phyloP scores from a whole-genome alignment of 345 rosid species.

The Eutrema yunnanense region DNA sequence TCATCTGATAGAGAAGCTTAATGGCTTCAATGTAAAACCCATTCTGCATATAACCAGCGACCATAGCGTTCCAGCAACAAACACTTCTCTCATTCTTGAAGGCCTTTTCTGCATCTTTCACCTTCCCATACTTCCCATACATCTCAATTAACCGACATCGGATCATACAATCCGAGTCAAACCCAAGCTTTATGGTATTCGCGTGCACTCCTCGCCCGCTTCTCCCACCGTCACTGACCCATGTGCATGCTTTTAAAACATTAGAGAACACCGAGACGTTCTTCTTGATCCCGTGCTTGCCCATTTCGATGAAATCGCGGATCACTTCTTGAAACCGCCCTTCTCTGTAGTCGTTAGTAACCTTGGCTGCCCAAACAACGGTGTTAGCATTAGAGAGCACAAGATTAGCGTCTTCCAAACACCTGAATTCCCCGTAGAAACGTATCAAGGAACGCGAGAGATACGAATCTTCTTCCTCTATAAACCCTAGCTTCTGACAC shows the following conservation, averaged over 20 bases:
- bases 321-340: constrained; percentile 38
- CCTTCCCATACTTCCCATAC: constrained; percentile 52
- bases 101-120: constrained; percentile 42
- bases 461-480: constrained; percentile 20
- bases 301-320: constrained; percentile 44
- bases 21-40: constrained; percentile 45
- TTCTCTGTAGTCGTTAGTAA: constrained; percentile 47
- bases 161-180: constrained; percentile 39
- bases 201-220: constrained; percentile 60
- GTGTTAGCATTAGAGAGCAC: constrained; percentile 30
- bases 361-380: constrained; percentile 49
- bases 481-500: constrained; percentile 46
- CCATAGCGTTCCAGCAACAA: constrained; percentile 51
- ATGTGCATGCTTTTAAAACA: constrained; percentile 50
- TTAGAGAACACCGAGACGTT: constrained; percentile 38
- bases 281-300: constrained; percentile 36
- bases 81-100: constrained; percentile 29
- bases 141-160: constrained; percentile 50
- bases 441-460: constrained; percentile 40
- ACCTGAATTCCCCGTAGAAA: constrained; percentile 48
- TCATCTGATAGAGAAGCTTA: constrained; percentile 63
- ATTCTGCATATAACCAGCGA: constrained; percentile 41
- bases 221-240: constrained; percentile 42
- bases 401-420: constrained; percentile 37
- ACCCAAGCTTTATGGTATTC: constrained; percentile 45